These are phyloP conservation scores for Rhazya stricta DNA, from an alignment of 257 asterid species.

Conservation along the genomic window DNA sequence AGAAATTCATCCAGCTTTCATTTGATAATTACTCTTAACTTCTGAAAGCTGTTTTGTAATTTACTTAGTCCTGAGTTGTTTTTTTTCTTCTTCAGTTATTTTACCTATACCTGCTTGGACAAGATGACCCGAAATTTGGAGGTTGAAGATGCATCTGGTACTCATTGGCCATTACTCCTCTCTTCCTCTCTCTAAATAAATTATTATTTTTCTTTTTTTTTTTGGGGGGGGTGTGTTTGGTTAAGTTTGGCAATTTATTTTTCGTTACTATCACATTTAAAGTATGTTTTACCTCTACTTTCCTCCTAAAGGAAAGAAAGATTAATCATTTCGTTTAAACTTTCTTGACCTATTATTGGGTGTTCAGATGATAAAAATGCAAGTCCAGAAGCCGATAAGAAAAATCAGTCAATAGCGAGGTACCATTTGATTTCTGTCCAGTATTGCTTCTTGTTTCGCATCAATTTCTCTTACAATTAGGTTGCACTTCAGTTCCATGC, in stretches of 20 bases:
- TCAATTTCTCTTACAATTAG: neutral
- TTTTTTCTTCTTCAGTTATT: conserved; percentile 49
- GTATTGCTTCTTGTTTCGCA: neutral
- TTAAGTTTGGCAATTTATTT: neutral
- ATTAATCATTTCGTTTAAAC: neutral
- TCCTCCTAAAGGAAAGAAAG: neutral
- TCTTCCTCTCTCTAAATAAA: neutral
- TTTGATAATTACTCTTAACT: conserved; percentile 2
- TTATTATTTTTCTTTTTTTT: neutral
- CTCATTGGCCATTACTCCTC: neutral
- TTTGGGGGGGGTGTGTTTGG: neutral
- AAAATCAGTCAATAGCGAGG: conserved; percentile 44
- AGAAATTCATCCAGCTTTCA: neutral
- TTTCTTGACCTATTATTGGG: conserved; percentile 14
- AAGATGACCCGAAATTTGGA: conserved; percentile 61
- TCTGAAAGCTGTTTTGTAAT: neutral
- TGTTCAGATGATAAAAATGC: conserved; percentile 35
- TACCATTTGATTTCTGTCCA: conserved; percentile 19
- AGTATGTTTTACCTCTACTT: neutral
- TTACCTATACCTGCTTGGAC: conserved; percentile 67
- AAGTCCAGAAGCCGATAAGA: conserved; percentile 23
- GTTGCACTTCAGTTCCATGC: neutral
- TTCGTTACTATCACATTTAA: neutral
- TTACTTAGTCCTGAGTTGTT: neutral
- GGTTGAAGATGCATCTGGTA: conserved; percentile 37